Percentiles rank a stretch among this genome's conserved stretches.
Conservation (phyloP, 179 eudicot genomes). For the Spergularia azorica region DNA sequence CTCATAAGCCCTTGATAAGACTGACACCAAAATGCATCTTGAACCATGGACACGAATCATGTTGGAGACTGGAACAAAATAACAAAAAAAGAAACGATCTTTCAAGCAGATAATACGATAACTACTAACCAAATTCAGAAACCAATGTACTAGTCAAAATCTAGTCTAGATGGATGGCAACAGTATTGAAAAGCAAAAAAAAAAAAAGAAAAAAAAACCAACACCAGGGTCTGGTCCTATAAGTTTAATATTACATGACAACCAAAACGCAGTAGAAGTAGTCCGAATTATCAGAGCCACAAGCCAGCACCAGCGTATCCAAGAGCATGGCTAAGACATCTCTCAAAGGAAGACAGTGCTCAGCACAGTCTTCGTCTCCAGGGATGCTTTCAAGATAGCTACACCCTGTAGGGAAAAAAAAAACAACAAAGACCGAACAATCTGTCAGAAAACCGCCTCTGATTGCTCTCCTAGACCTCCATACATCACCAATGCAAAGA, state of each 20-base stretch:
- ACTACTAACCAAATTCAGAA: neutral
- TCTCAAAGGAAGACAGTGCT: constrained; percentile 19
- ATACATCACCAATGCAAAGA: neutral
- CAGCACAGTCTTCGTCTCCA: constrained; percentile 25
- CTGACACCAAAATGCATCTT: too few species aligned
- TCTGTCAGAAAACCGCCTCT: neutral
- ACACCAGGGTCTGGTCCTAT: too few species aligned
- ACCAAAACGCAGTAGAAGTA: too few species aligned
- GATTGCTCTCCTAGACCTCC: neutral
- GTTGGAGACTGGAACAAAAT: too few species aligned
- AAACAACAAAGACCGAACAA: neutral
- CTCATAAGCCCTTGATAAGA: too few species aligned
- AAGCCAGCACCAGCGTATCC: neutral
- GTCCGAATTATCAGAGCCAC: neutral
- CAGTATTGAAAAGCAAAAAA: too few species aligned
- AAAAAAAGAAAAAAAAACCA: too few species aligned
- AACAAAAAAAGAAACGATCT: too few species aligned
- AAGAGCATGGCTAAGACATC: neutral
- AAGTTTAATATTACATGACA: too few species aligned
- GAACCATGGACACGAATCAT: too few species aligned
- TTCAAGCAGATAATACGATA: too few species aligned
- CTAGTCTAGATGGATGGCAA: too few species aligned
- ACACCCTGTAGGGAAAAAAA: constrained; percentile 13
- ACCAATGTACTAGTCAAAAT: neutral
- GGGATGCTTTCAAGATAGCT: constrained; percentile 32